Evolutionary conservation across 176 grass and related monocot genomes (phyloP), one percentile per base, ranked within the genome.

Genomic region (Rhynchospora tenuis): DNA sequence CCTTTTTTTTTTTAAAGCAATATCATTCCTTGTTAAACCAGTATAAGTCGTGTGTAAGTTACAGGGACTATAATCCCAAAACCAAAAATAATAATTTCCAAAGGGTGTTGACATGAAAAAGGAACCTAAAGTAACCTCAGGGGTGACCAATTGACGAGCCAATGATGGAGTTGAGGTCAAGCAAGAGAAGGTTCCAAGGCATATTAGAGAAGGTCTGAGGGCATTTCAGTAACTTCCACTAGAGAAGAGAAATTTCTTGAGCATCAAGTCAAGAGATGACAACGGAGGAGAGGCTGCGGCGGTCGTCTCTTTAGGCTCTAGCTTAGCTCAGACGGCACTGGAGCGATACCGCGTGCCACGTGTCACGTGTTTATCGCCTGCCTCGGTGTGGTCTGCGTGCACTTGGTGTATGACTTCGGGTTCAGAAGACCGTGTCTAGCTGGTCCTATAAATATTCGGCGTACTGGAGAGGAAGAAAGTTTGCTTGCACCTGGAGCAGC

Each of bases 121-220:
- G 10, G 1, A 26, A 27, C 11, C 38, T 26, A 63, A 20, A 63
- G 4, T 27, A 57, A 4, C 60, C 22, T 65, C 27, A 6, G 0
- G 0, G 29, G 4, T 64, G 7, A 67, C 64, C 64, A 68, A 42
- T 68, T 68, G 31, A 42, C 15, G 29, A 43, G 0, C 20, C 55
- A 80, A 82, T 66, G 38, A 67, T 46, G 61, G 45, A 81, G 59
- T 82, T 64, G 5, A 9, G 80, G 33, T 82, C 60, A 67, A 82
- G 58, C 13, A 50, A 73, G 45, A 50, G 20, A 73, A 73, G 45
- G 45, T 73, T 73, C 44, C 27, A 59, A 48, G 33, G 29, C 33
- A 56, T 20, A 15, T 27, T 52, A 24, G 7, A 78, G 17, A 38
- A n/a, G 33, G 14, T 10, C 31, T 2, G 26, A 42, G 75, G 80